Evolutionary conservation across 176 grass and related monocot genomes (phyloP).

Genomic region (Bolboschoenus planiculmis): DNA sequence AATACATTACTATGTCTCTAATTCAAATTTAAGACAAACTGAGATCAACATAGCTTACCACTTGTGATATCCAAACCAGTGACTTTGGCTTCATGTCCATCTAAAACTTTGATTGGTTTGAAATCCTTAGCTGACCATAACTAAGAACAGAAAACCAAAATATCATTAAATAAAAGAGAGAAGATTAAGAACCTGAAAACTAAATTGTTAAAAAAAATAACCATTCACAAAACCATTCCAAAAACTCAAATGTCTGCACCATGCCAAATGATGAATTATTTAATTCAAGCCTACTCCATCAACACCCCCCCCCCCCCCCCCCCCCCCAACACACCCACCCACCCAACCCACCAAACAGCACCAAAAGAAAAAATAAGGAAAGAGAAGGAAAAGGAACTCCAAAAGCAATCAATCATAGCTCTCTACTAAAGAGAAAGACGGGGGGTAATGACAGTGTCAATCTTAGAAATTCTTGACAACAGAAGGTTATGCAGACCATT

Average conservation of each 20-base stretch:
- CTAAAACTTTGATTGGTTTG: conserved; percentile 85
- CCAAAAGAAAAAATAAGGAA: too few relatives aligned
- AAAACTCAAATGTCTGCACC: not conserved
- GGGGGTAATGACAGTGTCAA: not conserved
- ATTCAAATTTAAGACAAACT: not conserved
- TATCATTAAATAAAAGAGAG: not conserved
- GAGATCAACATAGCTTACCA: conserved; percentile 35
- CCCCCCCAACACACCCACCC: too few relatives aligned
- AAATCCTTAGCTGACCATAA: conserved; percentile 87
- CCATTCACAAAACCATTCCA: not conserved
- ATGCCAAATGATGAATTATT: not conserved
- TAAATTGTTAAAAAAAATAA: not conserved
- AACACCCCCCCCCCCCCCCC: too few relatives aligned
- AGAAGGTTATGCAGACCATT: not conserved
- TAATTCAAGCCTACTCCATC: not conserved
- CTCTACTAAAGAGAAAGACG: not conserved
- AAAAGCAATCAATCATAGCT: not conserved
- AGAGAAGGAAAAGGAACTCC: not conserved
- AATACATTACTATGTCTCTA: not conserved
- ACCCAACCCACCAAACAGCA: not conserved
- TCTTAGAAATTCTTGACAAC: not conserved
- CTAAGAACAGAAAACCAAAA: conserved; percentile 34
- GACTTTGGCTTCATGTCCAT: conserved; percentile 82
- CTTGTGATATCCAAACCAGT: conserved; percentile 93
- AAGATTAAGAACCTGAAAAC: not conserved